Base-by-base conservation (phyloP, 176 grass and related monocot genomes). In the Phoenix roebelenii region DNA sequence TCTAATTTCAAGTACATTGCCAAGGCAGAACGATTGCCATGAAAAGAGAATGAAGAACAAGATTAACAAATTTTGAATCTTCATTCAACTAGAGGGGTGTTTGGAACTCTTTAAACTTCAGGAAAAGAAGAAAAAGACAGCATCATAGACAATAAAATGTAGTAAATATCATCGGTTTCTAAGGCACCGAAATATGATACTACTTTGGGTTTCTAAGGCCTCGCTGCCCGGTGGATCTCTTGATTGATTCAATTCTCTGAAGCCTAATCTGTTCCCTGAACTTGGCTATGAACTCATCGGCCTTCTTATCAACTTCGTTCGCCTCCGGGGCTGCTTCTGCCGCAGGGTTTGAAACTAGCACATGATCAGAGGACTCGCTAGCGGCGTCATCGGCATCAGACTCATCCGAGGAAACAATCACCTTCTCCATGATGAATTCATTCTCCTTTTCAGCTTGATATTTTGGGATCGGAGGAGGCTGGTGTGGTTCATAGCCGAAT, bases 301-400 rank as follows among this genome's bases (percentile, higher is more conserved):
- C 92, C 69, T 97, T 97, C 78, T 83, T 97, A 55, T 97, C 93
- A 49, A 98, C 93, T 67, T 98, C 93, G 53, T 92, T 92, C 74
- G 70, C 77, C 26, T 85, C 68, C n/a, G 78, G 65, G 69, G 76
- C 81, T 58, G 79, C 64, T 51, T 65, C 71, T 51, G 82, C 59
- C 67, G 5, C 44, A 63, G 49, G 28, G 51, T 18, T 72, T 19
- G 15, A 3, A 6, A 16, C 44, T 49, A 12, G 35, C 15, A 32
- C 79, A 51, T 65, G 60, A 1, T 57, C 79, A 4, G 83, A 77
- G 76, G 81, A 77, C 7, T 66, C 72, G n/a, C 60, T 71, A 15
- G 50, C 52, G 16, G 49, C 59, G 49, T 15, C 70, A 16, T 83
- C 85, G 55, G 74, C 81, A 16, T 92, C 91, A 1, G 79, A 86